These are phyloP conservation scores for Apiotrichum montevideense DNA, from an alignment of 1,284 basidiomycete species.

Conservation along the genomic window DNA sequence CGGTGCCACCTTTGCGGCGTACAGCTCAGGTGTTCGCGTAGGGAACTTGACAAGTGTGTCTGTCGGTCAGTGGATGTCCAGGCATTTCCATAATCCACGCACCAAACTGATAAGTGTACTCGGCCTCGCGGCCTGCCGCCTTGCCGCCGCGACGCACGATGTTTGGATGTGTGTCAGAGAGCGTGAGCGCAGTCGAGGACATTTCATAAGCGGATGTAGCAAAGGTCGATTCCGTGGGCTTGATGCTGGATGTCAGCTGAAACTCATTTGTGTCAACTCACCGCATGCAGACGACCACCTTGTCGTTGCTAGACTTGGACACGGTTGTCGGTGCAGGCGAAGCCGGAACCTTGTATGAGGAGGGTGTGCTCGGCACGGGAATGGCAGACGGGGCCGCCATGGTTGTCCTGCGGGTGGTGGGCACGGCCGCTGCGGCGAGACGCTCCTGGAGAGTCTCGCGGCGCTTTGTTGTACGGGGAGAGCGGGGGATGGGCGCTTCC, in stretches of 20 bases:
- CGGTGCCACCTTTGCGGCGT: conserved; percentile 49
- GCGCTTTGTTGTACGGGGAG: conserved; percentile 17
- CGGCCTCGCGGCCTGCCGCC: conserved; percentile 36
- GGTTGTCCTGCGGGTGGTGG: neutral
- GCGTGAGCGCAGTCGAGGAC: conserved; percentile 29
- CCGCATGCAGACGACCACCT: conserved; percentile 45
- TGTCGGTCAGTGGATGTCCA: conserved; percentile 27
- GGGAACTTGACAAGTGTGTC: conserved; percentile 47
- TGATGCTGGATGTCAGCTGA: conserved; percentile 28
- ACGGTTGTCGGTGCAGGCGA: neutral
- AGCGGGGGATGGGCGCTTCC: conserved; percentile 10
- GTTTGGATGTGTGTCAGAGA: conserved; percentile 43
- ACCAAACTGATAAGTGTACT: conserved; percentile 46
- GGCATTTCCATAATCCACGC: neutral
- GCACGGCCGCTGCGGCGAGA: conserved; percentile 11
- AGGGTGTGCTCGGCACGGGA: neutral
- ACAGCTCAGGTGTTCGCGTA: conserved; percentile 45
- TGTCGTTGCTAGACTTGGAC: conserved; percentile 21
- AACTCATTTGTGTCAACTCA: conserved; percentile 17
- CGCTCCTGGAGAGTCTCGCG: conserved; percentile 28
- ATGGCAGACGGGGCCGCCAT: neutral
- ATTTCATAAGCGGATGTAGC: conserved; percentile 36
- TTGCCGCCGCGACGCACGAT: conserved; percentile 45
- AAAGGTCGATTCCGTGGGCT: conserved; percentile 37
- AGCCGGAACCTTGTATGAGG: neutral